A percentile compares a stretch with the other conserved stretches of the same genome.
phyloP scores from a whole-genome alignment of 2,329 filamentous ascomycete genomes.

The Gremmenia infestans region DNA sequence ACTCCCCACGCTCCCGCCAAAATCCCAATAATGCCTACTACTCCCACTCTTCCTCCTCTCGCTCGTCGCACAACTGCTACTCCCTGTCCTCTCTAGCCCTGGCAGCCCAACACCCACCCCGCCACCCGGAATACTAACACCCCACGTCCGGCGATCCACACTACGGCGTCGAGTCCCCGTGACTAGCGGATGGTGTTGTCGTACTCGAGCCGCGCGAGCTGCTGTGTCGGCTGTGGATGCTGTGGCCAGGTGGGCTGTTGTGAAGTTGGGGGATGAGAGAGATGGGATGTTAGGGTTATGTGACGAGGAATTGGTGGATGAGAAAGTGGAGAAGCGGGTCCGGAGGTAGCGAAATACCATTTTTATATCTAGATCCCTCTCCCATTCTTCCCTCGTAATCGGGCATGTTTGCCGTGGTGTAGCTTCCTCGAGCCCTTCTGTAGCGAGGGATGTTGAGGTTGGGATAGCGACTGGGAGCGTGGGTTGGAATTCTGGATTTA shows the following conservation, averaged over 20 bases:
- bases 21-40: constrained; percentile 86
- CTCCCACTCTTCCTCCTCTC: constrained; percentile 55
- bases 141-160: constrained; percentile 52
- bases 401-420: constrained; percentile 20
- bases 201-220: constrained; percentile 75
- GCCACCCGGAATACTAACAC: constrained; percentile 45
- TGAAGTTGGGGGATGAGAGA: constrained; percentile 29
- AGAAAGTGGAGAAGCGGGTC: constrained; percentile 59
- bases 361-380: constrained; percentile 82
- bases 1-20: constrained; percentile 69
- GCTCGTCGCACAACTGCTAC: constrained; percentile 73
- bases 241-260: constrained; percentile 41
- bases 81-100: constrained; percentile 38
- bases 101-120: constrained; percentile 36
- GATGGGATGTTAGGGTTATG: constrained; percentile 34
- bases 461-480: constrained; percentile 26
- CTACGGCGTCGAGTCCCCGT: constrained; percentile 30
- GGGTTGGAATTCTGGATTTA: constrained; percentile 25
- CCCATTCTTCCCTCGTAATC: constrained; percentile 58
- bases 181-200: constrained; percentile 84
- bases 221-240: constrained; percentile 59
- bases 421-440: constrained; percentile 12
- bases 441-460: constrained; percentile 8
- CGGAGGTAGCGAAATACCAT: constrained; percentile 87
- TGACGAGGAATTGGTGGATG: constrained; percentile 22